Evolutionary conservation across 768 basidiomycete species (phyloP).

Genomic region (Termitomyces sp.): DNA sequence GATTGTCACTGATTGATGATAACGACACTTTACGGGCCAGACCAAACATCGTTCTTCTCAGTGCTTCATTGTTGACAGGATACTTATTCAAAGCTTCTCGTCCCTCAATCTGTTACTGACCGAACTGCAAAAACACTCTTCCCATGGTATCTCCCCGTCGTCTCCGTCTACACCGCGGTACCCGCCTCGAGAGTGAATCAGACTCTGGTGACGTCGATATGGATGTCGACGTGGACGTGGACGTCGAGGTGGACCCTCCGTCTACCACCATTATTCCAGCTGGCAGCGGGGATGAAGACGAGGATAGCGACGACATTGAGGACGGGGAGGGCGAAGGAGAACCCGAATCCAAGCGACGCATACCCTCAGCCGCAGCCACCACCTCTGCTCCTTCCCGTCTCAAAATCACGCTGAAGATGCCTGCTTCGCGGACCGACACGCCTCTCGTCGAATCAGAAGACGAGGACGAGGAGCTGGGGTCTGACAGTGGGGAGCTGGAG

Average conservation of each 20-base stretch:
- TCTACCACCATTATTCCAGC: not conserved
- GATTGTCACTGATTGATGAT: not conserved
- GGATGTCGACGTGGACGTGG: not conserved
- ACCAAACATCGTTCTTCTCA: not conserved
- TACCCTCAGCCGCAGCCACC: not conserved
- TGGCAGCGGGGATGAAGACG: slow-evolving; percentile 19
- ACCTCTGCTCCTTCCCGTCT: not conserved
- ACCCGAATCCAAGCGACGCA: not conserved
- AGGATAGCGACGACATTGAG: slow-evolving; percentile 25
- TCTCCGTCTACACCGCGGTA: not conserved
- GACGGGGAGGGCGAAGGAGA: slow-evolving; percentile 28
- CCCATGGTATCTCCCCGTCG: not conserved
- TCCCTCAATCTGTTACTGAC: not conserved
- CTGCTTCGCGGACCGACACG: slow-evolving; percentile 9
- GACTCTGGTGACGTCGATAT: not conserved
- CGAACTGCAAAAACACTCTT: too few species aligned
- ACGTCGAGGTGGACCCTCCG: not conserved
- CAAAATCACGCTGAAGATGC: slow-evolving; percentile 15
- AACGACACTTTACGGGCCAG: too few species aligned
- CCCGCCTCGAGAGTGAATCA: not conserved
- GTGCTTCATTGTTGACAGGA: not conserved
- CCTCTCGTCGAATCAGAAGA: slow-evolving; percentile 32
- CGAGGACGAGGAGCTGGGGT: not conserved
- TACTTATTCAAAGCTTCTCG: not conserved
- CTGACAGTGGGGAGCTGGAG: not conserved